These are phyloP conservation scores for Colletotrichum filicis DNA, from an alignment of 2,329 filamentous ascomycete species.

Conservation along the genomic window DNA sequence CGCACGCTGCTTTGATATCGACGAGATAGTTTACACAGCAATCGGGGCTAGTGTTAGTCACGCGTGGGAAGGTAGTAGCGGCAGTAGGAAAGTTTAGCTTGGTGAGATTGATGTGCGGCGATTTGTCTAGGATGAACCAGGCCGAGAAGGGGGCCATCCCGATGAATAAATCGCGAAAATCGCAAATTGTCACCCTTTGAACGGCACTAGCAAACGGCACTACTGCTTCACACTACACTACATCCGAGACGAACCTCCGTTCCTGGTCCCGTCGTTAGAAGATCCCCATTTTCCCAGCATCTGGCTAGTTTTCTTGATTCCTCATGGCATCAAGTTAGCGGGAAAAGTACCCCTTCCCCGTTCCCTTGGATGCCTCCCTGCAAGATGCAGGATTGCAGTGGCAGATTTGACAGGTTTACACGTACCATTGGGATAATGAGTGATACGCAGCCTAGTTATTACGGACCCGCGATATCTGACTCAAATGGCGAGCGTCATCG, in stretches of 20 bases:
- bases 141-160: not conserved
- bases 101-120: too few species aligned
- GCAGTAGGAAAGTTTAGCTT: not conserved
- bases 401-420: not conserved
- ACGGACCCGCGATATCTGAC: not conserved
- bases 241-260: slow-evolving; percentile 24
- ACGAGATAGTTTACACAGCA: not conserved
- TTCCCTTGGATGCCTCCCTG: not conserved
- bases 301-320: not conserved
- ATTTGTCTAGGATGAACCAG: not conserved
- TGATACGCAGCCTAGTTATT: not conserved
- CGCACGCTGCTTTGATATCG: not conserved
- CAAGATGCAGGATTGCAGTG: not conserved
- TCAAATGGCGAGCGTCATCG: not conserved
- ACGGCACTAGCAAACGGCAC: slow-evolving; percentile 1
- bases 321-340: not conserved
- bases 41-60: not conserved
- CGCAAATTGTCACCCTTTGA: too few species aligned
- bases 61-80: not conserved
- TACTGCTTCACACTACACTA: slow-evolving; percentile 22
- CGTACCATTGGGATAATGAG: too few species aligned
- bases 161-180: too few species aligned
- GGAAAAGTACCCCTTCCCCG: not conserved
- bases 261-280: not conserved
- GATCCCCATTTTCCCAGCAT: not conserved